phyloP scores from a whole-genome alignment of 495 filamentous ascomycete genomes.

The Aspergillus incahuasiensis region DNA sequence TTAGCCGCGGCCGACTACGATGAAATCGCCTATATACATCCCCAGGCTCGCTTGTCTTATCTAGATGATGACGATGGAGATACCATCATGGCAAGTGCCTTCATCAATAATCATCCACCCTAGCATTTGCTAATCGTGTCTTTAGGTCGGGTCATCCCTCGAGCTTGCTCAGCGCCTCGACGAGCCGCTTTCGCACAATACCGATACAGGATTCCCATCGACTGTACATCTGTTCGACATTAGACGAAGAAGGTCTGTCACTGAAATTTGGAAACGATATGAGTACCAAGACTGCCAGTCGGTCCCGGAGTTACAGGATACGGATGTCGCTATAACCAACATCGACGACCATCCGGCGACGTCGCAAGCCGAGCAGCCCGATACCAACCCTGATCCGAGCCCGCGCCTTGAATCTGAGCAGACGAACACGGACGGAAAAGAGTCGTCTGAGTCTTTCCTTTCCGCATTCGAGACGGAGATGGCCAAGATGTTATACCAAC shows the following conservation, averaged over 20 bases:
- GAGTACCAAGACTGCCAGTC: constrained; percentile 11
- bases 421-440: background rate
- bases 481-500: constrained; percentile 36
- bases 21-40: constrained; percentile 41
- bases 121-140: constrained; percentile 12
- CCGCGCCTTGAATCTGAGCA: background rate
- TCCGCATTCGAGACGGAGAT: constrained; percentile 51
- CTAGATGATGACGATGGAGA: constrained; percentile 53
- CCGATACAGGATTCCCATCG: constrained; percentile 14
- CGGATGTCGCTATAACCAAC: constrained; percentile 1
- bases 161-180: constrained; percentile 48
- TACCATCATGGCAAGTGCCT: constrained; percentile 45
- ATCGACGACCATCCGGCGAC: background rate
- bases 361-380: background rate
- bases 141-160: constrained; percentile 47
- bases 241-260: constrained; percentile 41
- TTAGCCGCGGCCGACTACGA: constrained; percentile 46
- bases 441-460: constrained; percentile 36
- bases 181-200: constrained; percentile 27
- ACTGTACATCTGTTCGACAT: constrained; percentile 48
- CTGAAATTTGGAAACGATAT: constrained; percentile 38
- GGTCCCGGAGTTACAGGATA: background rate
- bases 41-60: constrained; percentile 49
- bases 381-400: constrained; percentile 2
- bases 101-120: background rate